Evolutionary conservation across 116 monocot species (phyloP).

Genomic region (Trichopus zeylanicus): DNA sequence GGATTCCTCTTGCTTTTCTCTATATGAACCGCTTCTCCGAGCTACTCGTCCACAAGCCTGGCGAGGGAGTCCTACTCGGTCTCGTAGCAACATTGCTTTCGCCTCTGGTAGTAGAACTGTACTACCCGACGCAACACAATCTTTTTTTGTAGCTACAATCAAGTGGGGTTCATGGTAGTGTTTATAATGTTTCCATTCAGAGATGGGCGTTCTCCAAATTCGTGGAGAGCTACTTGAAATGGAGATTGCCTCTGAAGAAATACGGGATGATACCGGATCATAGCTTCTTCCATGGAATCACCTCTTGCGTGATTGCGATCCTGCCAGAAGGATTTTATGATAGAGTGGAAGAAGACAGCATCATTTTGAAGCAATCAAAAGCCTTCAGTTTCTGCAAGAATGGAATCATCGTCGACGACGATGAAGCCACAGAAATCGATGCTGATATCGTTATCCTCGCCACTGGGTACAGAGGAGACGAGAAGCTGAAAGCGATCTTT

Average conservation of each 20-base stretch:
- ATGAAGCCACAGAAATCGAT: slow-evolving; percentile 17
- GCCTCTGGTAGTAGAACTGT: too few species aligned
- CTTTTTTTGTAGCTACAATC: too few species aligned
- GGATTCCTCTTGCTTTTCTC: slow-evolving; percentile 38
- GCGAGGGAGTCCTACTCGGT: slow-evolving; percentile 50
- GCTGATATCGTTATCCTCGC: slow-evolving; percentile 75
- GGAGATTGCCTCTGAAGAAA: slow-evolving; percentile 45
- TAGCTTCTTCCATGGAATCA: slow-evolving; percentile 38
- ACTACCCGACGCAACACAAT: too few species aligned
- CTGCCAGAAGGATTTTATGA: slow-evolving; percentile 61
- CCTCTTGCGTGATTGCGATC: slow-evolving; percentile 22
- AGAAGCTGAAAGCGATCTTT: slow-evolving; percentile 64
- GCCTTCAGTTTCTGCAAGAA: slow-evolving; percentile 38
- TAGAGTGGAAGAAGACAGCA: slow-evolving; percentile 69
- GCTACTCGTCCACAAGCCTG: slow-evolving; percentile 69
- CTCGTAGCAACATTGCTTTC: slow-evolving; percentile 46
- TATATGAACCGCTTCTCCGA: slow-evolving; percentile 59
- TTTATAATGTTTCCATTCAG: too few species aligned
- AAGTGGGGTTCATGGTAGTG: too few species aligned
- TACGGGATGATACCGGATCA: slow-evolving; percentile 72
- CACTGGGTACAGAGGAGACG: slow-evolving; percentile 57
- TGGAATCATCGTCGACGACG: slow-evolving; percentile 47
- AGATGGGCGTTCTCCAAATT: slow-evolving; percentile 62
- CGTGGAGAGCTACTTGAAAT: slow-evolving; percentile 47
- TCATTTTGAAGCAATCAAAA: slow-evolving; percentile 51